Evolutionary conservation across 345 rosid species (phyloP).

Genomic region (Punica granatum): DNA sequence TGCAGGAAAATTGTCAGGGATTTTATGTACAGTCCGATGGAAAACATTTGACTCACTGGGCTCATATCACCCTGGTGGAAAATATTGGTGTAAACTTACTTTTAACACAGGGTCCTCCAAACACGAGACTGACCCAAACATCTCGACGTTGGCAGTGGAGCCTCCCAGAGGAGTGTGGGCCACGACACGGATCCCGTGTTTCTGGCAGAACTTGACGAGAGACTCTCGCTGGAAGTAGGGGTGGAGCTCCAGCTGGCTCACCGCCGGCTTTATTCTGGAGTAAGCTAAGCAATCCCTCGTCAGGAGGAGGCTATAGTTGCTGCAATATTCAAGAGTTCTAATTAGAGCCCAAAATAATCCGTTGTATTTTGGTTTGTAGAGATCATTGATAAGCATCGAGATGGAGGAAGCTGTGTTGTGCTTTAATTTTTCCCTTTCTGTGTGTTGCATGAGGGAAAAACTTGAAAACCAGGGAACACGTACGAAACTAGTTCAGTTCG

Average conservation of each 20-base stretch:
- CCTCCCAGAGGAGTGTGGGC: slow-evolving; percentile 94
- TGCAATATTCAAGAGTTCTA: slow-evolving; percentile 23
- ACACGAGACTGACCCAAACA: slow-evolving; percentile 67
- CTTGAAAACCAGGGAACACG: too few species aligned
- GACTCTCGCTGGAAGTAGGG: slow-evolving; percentile 89
- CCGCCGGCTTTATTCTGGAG: slow-evolving; percentile 89
- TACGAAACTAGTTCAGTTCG: too few species aligned
- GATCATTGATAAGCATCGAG: too few species aligned
- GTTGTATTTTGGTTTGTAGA: too few species aligned
- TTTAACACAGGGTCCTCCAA: slow-evolving; percentile 71
- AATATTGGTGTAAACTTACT: slow-evolving; percentile 24
- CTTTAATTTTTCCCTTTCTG: too few species aligned
- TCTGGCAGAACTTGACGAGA: slow-evolving; percentile 84
- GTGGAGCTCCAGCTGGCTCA: slow-evolving; percentile 82
- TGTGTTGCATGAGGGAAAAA: too few species aligned
- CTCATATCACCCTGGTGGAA: too few species aligned
- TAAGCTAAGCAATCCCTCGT: slow-evolving; percentile 87
- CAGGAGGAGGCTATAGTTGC: slow-evolving; percentile 76
- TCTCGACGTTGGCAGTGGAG: slow-evolving; percentile 56
- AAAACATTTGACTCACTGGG: too few species aligned
- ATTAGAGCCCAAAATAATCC: not conserved
- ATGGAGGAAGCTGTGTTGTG: too few species aligned
- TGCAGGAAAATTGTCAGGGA: too few species aligned
- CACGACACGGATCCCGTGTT: slow-evolving; percentile 66
- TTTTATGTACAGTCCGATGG: too few species aligned